These are phyloP conservation scores for Melocanna baccifera DNA, from an alignment of 176 grass and related monocot genomes.

Conservation along the genomic window DNA sequence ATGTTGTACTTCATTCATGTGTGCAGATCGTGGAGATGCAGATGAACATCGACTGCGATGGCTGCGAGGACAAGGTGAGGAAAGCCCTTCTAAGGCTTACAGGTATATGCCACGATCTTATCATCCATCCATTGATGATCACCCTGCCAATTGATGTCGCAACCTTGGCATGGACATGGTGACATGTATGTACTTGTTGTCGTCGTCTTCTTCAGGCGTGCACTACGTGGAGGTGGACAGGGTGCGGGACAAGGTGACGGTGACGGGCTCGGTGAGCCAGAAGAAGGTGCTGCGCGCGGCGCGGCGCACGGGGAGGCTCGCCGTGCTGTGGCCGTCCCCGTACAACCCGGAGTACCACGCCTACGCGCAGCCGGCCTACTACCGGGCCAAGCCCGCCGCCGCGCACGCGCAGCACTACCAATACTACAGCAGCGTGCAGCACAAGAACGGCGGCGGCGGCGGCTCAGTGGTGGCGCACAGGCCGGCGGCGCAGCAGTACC, in stretches of 20 bases:
- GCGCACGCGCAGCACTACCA: background rate
- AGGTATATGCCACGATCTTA: slow-evolving; percentile 26
- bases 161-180: background rate
- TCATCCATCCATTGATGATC: background rate
- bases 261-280: slow-evolving; percentile 60
- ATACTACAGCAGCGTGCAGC: slow-evolving; percentile 4
- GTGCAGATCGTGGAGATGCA: slow-evolving; percentile 74
- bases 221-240: slow-evolving; percentile 63
- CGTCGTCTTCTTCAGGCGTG: slow-evolving; percentile 44
- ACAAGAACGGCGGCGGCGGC: background rate
- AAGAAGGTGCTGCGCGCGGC: slow-evolving; percentile 65
- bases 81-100: slow-evolving; percentile 53
- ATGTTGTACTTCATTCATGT: background rate
- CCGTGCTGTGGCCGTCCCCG: slow-evolving; percentile 49
- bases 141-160: background rate
- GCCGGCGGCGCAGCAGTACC: background rate
- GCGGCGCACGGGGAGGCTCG: slow-evolving; percentile 46
- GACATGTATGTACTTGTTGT: background rate
- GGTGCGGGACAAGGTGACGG: slow-evolving; percentile 58
- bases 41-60: slow-evolving; percentile 73
- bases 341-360: slow-evolving; percentile 45
- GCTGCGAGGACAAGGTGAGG: slow-evolving; percentile 71
- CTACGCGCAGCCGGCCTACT: slow-evolving; percentile 22
- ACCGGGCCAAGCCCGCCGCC: background rate
- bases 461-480: background rate